phyloP scores from a whole-genome alignment of 768 basidiomycete genomes.

The Rhodocollybia butyracea region DNA sequence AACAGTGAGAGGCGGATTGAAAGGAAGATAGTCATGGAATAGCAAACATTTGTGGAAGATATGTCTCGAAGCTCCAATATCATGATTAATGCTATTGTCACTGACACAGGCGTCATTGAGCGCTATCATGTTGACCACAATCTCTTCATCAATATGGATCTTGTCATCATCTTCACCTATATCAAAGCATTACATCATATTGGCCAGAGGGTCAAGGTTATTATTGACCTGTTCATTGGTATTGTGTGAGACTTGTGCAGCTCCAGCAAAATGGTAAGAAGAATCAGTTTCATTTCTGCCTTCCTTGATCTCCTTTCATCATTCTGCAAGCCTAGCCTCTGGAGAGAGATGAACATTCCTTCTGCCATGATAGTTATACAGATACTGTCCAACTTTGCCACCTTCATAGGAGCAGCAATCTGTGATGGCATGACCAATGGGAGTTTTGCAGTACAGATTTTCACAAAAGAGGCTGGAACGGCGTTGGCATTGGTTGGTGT shows the following conservation, averaged over 20 bases:
- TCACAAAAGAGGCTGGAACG: constrained; percentile 6
- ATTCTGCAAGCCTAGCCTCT: constrained; percentile 8
- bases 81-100: constrained; percentile 7
- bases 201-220: too few species aligned
- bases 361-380: constrained; percentile 5
- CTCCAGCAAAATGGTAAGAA: neutral
- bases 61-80: constrained; percentile 15
- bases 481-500: neutral
- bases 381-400: constrained; percentile 26
- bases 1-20: constrained; percentile 8
- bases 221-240: too few species aligned
- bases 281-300: too few species aligned
- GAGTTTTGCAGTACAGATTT: constrained; percentile 16
- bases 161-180: too few species aligned
- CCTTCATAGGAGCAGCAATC: constrained; percentile 26
- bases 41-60: constrained; percentile 1
- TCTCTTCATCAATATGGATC: constrained; percentile 2
- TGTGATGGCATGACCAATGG: constrained; percentile 15
- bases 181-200: too few species aligned
- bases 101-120: neutral
- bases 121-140: neutral
- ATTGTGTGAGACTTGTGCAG: constrained; percentile 2
- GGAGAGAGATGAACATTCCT: constrained; percentile 12
- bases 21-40: constrained; percentile 7
- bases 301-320: neutral